Percentiles rank a stretch among this genome's conserved stretches.
phyloP scores from a whole-genome alignment of 83 land plant genomes.

The Thuja plicata region DNA sequence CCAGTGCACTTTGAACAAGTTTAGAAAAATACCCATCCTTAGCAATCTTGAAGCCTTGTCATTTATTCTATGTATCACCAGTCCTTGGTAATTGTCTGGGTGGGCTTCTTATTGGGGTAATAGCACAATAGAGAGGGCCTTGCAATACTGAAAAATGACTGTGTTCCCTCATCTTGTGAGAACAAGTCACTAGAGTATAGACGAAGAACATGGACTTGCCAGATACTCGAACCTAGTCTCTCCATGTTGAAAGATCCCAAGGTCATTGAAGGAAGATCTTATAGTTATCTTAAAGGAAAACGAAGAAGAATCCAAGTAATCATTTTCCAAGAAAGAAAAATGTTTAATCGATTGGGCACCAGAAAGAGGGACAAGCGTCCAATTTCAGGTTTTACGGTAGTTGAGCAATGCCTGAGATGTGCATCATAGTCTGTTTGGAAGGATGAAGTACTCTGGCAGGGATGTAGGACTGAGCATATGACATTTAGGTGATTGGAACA shows the following conservation, averaged over 20 bases:
- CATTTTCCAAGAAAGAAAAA: background rate
- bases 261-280: conserved; percentile 22
- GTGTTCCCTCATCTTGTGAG: conserved; percentile 51
- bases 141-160: conserved; percentile 93
- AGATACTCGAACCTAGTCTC: conserved; percentile 17
- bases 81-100: conserved; percentile 29
- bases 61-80: conserved; percentile 13
- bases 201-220: conserved; percentile 38
- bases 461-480: conserved; percentile 40
- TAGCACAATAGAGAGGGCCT: conserved; percentile 58
- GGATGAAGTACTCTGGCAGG: conserved; percentile 36
- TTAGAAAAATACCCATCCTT: conserved; percentile 38
- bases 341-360: conserved; percentile 23
- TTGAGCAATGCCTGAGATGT: conserved; percentile 26
- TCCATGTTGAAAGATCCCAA: conserved; percentile 22
- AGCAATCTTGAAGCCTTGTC: conserved; percentile 17
- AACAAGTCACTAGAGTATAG: conserved; percentile 30
- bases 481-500: conserved; percentile 24
- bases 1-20: conserved; percentile 40
- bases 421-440: conserved; percentile 43
- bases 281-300: conserved; percentile 26
- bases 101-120: conserved; percentile 25
- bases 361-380: conserved; percentile 68
- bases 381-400: conserved; percentile 25
- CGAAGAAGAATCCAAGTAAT: conserved; percentile 12